Evolutionary conservation across 2,329 filamentous ascomycete species (phyloP), one percentile per base, ranked within the genome.

Genomic region (Cladorrhinum sp.): DNA sequence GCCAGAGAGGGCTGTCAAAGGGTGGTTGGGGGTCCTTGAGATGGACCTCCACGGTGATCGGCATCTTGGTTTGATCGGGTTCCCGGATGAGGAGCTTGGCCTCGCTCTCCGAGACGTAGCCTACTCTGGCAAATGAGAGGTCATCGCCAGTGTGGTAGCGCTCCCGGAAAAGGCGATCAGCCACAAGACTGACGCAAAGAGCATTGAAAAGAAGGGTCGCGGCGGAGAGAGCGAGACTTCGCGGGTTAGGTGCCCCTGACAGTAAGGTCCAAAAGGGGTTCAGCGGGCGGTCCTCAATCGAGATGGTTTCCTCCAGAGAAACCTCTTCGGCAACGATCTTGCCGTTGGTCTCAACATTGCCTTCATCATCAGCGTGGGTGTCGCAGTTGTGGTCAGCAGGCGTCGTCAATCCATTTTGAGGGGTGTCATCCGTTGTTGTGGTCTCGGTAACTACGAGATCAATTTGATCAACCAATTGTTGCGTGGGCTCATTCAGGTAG

Each of bases 11-110:
- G 64, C 80, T 82, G 51, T 88, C 85, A 56, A 81, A 81, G 0
- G 81, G 77, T 2, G 78, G 70, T 21, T 80, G 70, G 1, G 79
- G 70, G 63, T 84, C 79, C 68, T 83, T 82, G 68, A 83, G 74
- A 58, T 83, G 80, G 58, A 87, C 86, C 55, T 90, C 87, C 9
- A 95, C 77, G 0, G 81, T 86, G n/a, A 96, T 76, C 0, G 93
- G 92, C 71, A 96, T 83, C 68, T 89, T 86, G 33, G 82, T 73
- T 56, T 85, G 80, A 67, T 96, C 85, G 0, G 95, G 92, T 73
- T 98, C 95, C 60, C 95, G 85, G 52, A 99, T 80, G 26, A 99
- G 77, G 42, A 99, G 82, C 63, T 86, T 92, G 21, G 92, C 95
- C 59, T 88, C 88, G 0, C 81, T 84, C 18, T 90, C 84, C 3